Percentiles rank a stretch among this genome's conserved stretches.
Conservation (phyloP, 345 rosid species). For the Nasturtium officinale region DNA sequence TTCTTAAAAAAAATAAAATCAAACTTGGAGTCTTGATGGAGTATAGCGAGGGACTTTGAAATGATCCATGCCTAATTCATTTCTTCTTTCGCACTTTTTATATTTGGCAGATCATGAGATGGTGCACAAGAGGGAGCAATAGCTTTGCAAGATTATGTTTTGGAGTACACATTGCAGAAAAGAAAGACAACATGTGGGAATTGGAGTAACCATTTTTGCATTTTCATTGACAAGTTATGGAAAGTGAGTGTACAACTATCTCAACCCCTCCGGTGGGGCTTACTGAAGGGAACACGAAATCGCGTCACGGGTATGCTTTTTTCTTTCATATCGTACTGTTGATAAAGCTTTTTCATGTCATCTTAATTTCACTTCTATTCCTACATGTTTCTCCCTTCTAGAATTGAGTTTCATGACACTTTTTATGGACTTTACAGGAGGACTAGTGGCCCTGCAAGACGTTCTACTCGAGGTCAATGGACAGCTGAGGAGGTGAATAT, state of each 20-base stretch:
- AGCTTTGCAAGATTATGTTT: constrained; percentile 50
- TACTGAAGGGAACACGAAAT: constrained; percentile 51
- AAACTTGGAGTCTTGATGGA: constrained; percentile 1
- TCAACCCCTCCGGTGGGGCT: constrained; percentile 65
- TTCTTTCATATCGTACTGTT: neutral
- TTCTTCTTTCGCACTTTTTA: neutral
- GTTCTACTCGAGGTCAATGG: constrained; percentile 99
- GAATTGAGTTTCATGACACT: neutral
- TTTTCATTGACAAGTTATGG: constrained; percentile 61
- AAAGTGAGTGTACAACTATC: constrained; percentile 56
- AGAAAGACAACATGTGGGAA: constrained; percentile 55
- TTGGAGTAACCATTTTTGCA: constrained; percentile 52
- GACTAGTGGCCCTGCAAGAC: constrained; percentile 95
- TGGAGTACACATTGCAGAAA: constrained; percentile 55
- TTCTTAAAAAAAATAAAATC: neutral
- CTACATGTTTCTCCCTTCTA: neutral
- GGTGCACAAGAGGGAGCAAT: constrained; percentile 31
- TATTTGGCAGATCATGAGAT: constrained; percentile 39
- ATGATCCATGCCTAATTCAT: neutral
- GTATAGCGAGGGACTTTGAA: neutral
- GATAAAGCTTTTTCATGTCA: neutral
- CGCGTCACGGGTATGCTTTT: constrained; percentile 74
- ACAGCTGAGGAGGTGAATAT: constrained; percentile 90
- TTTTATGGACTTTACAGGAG: constrained; percentile 56
- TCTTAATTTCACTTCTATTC: neutral